Conservation (phyloP, 805 yeast genomes). For the Ogataea trehalophila region DNA sequence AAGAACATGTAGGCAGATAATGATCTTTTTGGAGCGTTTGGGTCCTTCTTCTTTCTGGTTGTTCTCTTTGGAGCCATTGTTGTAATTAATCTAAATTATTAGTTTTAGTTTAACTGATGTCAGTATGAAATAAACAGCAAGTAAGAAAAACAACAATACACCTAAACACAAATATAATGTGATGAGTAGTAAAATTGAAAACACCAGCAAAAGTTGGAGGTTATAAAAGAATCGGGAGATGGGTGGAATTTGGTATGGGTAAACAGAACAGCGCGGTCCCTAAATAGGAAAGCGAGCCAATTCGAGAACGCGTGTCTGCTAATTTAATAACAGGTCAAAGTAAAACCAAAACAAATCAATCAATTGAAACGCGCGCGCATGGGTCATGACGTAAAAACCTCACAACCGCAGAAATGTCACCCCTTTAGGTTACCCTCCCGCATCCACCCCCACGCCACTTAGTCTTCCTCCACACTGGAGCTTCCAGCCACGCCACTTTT, state of each 20-base stretch:
- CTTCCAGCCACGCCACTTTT: too few species aligned
- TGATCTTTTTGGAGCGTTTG: slow-evolving; percentile 99
- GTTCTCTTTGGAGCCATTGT: slow-evolving; percentile 29
- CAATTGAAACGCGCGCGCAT: not conserved
- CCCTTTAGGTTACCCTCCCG: too few species aligned
- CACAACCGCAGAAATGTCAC: too few species aligned
- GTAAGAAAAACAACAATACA: not conserved
- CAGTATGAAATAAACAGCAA: slow-evolving; percentile 2
- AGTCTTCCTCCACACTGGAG: too few species aligned
- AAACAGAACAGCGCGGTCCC: not conserved
- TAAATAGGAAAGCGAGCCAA: not conserved
- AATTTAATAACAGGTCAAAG: not conserved
- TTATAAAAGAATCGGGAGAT: too few species aligned
- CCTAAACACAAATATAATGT: not conserved
- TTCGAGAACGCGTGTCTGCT: not conserved
- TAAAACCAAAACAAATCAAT: not conserved
- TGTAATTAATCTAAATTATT: not conserved
- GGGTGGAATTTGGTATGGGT: not conserved
- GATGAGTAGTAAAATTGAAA: too few species aligned
- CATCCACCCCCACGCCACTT: too few species aligned
- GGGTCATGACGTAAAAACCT: not conserved
- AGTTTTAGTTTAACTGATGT: slow-evolving; percentile 3
- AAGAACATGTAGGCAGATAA: slow-evolving; percentile 98
- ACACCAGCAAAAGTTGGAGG: too few species aligned
- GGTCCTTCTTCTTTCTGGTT: slow-evolving; percentile 52